Conservation (phyloP, 345 rosid species). For the Ailanthus altissimus region DNA sequence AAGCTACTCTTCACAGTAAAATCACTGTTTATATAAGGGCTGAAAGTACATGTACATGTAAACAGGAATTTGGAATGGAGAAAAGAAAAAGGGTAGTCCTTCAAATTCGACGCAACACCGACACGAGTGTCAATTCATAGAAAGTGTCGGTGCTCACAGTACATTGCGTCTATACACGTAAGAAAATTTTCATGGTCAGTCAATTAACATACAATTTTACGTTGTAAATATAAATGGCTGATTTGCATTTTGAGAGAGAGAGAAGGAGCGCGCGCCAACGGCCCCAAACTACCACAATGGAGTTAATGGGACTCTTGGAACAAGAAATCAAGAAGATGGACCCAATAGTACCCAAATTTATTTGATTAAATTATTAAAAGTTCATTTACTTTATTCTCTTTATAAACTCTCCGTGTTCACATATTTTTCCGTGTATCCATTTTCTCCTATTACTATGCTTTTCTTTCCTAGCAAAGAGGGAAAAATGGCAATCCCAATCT, state of each 20-base stretch:
- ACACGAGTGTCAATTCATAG: background rate
- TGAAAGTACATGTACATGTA: background rate
- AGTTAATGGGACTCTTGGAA: constrained; percentile 4
- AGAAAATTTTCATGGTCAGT: no score
- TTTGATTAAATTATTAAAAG: background rate
- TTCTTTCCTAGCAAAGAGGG: background rate
- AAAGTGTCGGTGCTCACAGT: constrained; percentile 17
- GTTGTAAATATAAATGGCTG: no score
- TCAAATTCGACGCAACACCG: constrained; percentile 7
- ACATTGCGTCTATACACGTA: no score
- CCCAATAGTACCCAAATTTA: background rate
- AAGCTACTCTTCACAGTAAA: no score
- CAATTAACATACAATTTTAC: background rate
- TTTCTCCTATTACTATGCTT: background rate
- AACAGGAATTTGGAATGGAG: background rate
- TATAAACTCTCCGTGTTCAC: constrained; percentile 23
- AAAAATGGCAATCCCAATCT: constrained; percentile 20
- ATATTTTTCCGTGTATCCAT: background rate
- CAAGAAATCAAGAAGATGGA: background rate
- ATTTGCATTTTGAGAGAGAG: background rate
- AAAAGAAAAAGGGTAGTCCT: background rate
- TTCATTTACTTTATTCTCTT: background rate
- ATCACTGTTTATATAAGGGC: no score
- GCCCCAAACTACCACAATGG: constrained; percentile 15
- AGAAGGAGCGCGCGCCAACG: background rate